Percentiles rank a stretch among this genome's conserved stretches.
phyloP scores from a whole-genome alignment of 163 green algal species.

The Scenedesmus sp. region DNA sequence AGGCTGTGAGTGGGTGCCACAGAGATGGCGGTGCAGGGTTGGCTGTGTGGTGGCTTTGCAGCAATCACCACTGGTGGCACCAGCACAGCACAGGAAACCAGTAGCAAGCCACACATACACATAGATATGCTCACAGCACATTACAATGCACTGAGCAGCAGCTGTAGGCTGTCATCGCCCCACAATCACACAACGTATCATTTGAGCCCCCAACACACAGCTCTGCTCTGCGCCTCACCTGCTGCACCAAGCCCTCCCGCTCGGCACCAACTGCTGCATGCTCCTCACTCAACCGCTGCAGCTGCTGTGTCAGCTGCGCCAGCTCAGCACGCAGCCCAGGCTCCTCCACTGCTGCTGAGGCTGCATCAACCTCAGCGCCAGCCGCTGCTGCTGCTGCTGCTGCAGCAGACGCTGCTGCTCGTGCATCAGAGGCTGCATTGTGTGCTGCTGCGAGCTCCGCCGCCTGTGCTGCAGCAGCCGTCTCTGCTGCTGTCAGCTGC shows the following conservation, averaged over 20 bases:
- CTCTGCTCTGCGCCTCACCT: background rate
- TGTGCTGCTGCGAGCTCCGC: slow-evolving; percentile 32
- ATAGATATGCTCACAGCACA: background rate
- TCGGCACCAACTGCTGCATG: slow-evolving; percentile 20
- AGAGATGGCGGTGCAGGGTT: too few species aligned
- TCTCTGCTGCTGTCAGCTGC: background rate
- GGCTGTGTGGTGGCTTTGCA: too few species aligned
- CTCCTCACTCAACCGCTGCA: slow-evolving; percentile 15
- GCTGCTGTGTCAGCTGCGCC: slow-evolving; percentile 1
- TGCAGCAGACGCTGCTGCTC: background rate
- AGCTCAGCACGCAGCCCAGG: background rate
- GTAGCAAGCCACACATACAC: background rate
- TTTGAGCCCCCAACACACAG: background rate
- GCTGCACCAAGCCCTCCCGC: background rate
- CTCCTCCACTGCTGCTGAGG: background rate
- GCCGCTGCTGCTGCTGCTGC: slow-evolving; percentile 23
- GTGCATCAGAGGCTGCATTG: background rate
- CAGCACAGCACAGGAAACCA: background rate
- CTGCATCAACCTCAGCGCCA: background rate
- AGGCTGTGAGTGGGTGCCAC: background rate
- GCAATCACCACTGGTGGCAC: too few species aligned
- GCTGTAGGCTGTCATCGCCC: too few species aligned
- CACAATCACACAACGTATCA: too few species aligned
- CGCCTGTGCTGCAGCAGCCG: slow-evolving; percentile 22
- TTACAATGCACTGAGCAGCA: too few species aligned